Evolutionary conservation across 2,329 filamentous ascomycete genomes (phyloP).

Genomic region (Gremmenia infestans): DNA sequence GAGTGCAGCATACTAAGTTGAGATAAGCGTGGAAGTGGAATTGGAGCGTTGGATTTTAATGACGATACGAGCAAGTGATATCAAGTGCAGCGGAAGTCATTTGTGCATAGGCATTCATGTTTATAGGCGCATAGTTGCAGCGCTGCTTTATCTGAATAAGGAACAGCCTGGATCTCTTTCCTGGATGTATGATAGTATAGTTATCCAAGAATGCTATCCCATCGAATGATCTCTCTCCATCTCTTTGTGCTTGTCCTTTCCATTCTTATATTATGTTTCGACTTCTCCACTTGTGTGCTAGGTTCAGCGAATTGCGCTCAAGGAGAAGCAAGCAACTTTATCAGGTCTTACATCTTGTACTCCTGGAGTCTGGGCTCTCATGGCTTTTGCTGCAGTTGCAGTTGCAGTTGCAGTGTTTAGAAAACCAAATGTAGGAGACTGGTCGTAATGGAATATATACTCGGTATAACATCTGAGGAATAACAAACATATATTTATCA

Average conservation of each 20-base stretch:
- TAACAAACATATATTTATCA: no score
- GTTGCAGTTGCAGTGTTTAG: no score
- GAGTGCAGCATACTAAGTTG: slow-evolving; percentile 31
- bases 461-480: no score
- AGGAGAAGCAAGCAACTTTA: no score
- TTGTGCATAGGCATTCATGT: background rate
- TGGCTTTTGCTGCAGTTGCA: no score
- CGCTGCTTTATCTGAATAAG: background rate
- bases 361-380: no score
- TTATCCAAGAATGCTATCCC: background rate
- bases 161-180: background rate
- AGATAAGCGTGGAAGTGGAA: background rate
- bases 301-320: no score
- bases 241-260: no score
- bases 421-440: no score
- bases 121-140: background rate
- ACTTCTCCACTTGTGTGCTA: background rate
- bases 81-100: no score
- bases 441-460: no score
- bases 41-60: background rate
- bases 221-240: background rate
- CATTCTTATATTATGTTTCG: background rate
- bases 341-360: no score
- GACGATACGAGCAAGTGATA: background rate
- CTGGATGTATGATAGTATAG: background rate